These are phyloP conservation scores for Apiospora aurea DNA, from an alignment of 2,329 filamentous ascomycete species.

Conservation along the genomic window DNA sequence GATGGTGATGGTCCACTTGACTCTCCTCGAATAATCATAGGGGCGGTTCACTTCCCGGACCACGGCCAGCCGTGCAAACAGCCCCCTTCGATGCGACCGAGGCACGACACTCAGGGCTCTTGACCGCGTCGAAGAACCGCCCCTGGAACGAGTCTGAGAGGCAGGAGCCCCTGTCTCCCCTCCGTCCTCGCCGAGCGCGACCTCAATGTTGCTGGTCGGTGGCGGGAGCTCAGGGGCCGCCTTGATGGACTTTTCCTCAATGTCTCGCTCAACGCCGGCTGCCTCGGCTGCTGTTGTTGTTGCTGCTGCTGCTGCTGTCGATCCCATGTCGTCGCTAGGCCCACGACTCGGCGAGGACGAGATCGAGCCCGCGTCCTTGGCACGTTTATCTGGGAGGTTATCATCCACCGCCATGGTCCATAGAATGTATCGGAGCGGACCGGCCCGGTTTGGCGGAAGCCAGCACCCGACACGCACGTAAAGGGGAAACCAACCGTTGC, in stretches of 20 bases:
- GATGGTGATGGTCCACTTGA: constrained; percentile 86
- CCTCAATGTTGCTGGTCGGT: not conserved
- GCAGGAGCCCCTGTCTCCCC: not conserved
- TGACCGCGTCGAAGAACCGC: constrained; percentile 25
- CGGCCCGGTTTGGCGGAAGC: constrained; percentile 14
- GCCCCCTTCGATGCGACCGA: constrained; percentile 21
- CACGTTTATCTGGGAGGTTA: not conserved
- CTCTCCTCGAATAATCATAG: constrained; percentile 73
- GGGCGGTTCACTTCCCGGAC: constrained; percentile 82
- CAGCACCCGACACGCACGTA: constrained; percentile 13
- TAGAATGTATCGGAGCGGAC: not conserved
- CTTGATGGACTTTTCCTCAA: constrained; percentile 22
- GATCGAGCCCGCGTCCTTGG: not conserved
- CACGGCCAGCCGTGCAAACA: constrained; percentile 69
- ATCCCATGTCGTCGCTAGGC: not conserved
- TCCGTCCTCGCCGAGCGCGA: not conserved
- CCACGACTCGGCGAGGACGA: not conserved
- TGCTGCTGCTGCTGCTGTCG: not conserved
- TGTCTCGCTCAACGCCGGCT: not conserved
- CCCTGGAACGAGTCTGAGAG: constrained; percentile 17
- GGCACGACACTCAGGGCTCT: constrained; percentile 26
- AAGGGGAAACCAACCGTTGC: not conserved
- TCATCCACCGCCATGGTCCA: constrained; percentile 1
- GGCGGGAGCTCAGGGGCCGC: constrained; percentile 19
- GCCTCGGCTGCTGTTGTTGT: not conserved